Evolutionary conservation across 768 basidiomycete species (phyloP).

Genomic region (Serendipita vermifera): DNA sequence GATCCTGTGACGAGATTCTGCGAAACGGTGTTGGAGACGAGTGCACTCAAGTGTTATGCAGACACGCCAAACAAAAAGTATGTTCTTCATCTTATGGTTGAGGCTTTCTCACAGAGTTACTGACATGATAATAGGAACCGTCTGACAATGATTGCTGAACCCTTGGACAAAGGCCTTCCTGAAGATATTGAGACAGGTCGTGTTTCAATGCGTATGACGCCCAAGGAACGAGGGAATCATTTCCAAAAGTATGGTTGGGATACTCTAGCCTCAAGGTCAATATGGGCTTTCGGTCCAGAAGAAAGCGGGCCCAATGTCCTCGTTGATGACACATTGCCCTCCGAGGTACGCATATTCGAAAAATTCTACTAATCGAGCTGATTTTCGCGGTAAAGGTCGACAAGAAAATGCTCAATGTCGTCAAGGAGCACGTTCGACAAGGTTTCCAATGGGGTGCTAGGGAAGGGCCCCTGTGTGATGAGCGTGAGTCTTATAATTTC

Average conservation of each 20-base stretch:
- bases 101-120: conserved; percentile 7
- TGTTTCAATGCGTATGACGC: conserved; percentile 87
- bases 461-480: conserved; percentile 95
- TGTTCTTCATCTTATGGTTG: conserved; percentile 21
- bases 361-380: background rate
- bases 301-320: conserved; percentile 89
- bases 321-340: conserved; percentile 90
- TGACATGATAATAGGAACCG: conserved; percentile 54
- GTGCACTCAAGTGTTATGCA: conserved; percentile 95
- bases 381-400: conserved; percentile 65
- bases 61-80: conserved; percentile 99
- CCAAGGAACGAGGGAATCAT: conserved; percentile 89
- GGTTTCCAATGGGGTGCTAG: conserved; percentile 99
- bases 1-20: conserved; percentile 98
- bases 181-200: conserved; percentile 92
- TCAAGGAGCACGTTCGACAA: conserved; percentile 93
- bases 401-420: conserved; percentile 77
- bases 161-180: conserved; percentile 86
- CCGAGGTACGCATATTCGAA: conserved; percentile 68
- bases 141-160: conserved; percentile 98
- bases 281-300: conserved; percentile 99
- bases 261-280: conserved; percentile 87
- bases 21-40: conserved; percentile 96
- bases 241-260: conserved; percentile 99
- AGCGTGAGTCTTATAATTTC: conserved; percentile 54